Percentiles rank a stretch among this genome's conserved stretches.
These are phyloP conservation scores for Aspergillus steynii DNA, from an alignment of 495 filamentous ascomycete species.

Conservation along the genomic window DNA sequence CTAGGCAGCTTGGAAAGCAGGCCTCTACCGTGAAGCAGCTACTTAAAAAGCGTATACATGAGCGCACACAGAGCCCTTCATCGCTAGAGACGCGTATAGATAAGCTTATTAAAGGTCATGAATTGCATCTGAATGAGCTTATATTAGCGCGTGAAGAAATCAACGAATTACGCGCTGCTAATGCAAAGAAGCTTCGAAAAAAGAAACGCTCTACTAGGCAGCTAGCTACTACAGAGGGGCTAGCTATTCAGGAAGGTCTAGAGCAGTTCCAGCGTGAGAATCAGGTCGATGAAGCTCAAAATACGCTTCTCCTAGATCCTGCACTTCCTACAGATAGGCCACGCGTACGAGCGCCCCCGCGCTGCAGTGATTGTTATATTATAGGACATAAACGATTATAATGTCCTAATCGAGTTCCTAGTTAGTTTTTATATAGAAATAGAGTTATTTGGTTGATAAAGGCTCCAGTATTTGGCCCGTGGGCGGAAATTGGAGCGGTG, in stretches of 20 bases:
- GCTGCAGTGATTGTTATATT: too few species aligned
- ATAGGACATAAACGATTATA: too few species aligned
- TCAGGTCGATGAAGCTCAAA: too few species aligned
- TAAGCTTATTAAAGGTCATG: too few species aligned
- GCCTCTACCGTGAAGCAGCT: slow-evolving; percentile 1
- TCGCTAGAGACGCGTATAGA: slow-evolving; percentile 5
- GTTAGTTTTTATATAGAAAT: slow-evolving; percentile 1
- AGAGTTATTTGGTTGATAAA: background rate
- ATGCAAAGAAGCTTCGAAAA: background rate
- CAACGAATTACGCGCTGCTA: slow-evolving; percentile 1
- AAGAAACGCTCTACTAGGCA: background rate
- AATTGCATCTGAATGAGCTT: too few species aligned
- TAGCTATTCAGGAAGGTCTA: too few species aligned
- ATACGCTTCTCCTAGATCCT: too few species aligned
- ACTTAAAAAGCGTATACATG: slow-evolving; percentile 4
- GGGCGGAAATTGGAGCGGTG: background rate
- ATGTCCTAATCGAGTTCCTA: too few species aligned
- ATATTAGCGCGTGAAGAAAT: slow-evolving; percentile 5
- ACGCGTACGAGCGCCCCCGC: too few species aligned
- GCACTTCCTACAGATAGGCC: background rate
- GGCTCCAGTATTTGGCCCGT: background rate
- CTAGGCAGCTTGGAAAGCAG: slow-evolving; percentile 6
- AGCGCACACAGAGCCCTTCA: slow-evolving; percentile 4
- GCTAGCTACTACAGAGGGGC: background rate
- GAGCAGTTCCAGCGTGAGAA: too few species aligned